Base-by-base conservation (phyloP, 805 yeast genomes). In the Nakazawaea laoshanensis region DNA sequence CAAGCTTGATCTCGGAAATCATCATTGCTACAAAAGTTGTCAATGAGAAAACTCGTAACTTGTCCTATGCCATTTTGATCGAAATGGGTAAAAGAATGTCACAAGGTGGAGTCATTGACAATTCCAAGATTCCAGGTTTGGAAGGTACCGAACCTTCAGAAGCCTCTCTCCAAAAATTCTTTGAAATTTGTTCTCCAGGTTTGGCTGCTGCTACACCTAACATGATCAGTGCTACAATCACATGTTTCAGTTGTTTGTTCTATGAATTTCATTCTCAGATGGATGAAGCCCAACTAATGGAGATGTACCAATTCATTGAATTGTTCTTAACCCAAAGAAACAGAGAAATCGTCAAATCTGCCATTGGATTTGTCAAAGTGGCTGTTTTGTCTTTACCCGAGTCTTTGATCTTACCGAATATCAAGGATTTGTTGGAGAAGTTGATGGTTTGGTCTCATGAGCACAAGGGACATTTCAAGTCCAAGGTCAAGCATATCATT, bases 101-200 rank as follows among this genome's bases (percentile, higher is more conserved):
- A 12, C 63, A 64, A 28, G 55, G 57, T 13, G 82, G 84, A 30
- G 89, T 94, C 26, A 46, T 67, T 3, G 68, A 92, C 28, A 67
- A 68, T 35, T 78, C 83, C 48, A 60, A 76, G 12, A 75, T 82
- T 38, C 77, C 86, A 22, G 84, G 78, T 3, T 69, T 80, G 50
- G 87, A 72, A 29, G 68, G 61, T 5, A 69, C 76, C 19, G 80
- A 82, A n/a, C 71, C 71, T 39, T 62, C 77, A 7, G 63, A 65
- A 32, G 92, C 95, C 7, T 66, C 75, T 13, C 65, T 88, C 36
- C 70, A 77, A 29, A 96, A 88, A 57, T 88, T 67, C 52, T 85
- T 89, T 63, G 86, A 94, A 19, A 85, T 92, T 80, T 80, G 89
- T 19, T 74, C 89, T 55, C 98, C 96, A 19, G 99, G 98, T 62